These are phyloP conservation scores for Trichoderma simmonsii DNA, from an alignment of 2,329 filamentous ascomycete genomes.

Conservation along the genomic window DNA sequence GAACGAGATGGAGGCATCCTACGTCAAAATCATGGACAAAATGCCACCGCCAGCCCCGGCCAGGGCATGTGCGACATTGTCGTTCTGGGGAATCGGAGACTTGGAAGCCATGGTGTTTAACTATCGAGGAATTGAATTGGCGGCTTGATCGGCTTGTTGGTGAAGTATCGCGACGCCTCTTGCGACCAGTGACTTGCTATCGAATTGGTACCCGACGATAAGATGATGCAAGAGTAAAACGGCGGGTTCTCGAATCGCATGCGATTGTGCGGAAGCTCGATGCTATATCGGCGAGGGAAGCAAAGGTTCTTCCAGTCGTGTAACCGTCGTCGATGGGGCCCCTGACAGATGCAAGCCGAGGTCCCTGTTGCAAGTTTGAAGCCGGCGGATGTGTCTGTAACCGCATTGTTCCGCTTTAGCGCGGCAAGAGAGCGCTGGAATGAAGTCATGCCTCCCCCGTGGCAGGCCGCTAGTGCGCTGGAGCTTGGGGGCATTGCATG, in stretches of 20 bases:
- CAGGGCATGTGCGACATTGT: conserved; percentile 94
- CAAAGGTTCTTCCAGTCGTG: not conserved
- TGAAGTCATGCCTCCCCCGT: conserved; percentile 26
- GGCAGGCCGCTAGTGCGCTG: conserved; percentile 1
- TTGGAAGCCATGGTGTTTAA: conserved; percentile 43
- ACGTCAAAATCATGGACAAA: conserved; percentile 94
- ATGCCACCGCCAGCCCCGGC: conserved; percentile 91
- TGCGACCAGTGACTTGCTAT: not conserved
- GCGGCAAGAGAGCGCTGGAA: conserved; percentile 18
- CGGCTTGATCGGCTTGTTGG: not conserved
- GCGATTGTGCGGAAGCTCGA: not conserved
- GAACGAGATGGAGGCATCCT: conserved; percentile 30
- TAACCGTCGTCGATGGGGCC: conserved; percentile 4
- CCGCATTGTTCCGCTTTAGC: conserved; percentile 10
- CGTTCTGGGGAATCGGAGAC: conserved; percentile 74
- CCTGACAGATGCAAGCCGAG: conserved; percentile 18
- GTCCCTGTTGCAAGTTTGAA: conserved; percentile 3
- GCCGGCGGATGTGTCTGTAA: not conserved
- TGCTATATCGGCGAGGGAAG: not conserved
- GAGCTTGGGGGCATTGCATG: conserved; percentile 24
- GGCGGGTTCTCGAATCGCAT: not conserved
- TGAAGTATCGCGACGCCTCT: not conserved
- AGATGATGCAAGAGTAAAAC: not conserved
- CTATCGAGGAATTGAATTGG: not conserved
- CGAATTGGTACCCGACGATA: not conserved